These are phyloP conservation scores for Camellia sinensis DNA, from an alignment of 148 eudicot species.

Conservation along the genomic window DNA sequence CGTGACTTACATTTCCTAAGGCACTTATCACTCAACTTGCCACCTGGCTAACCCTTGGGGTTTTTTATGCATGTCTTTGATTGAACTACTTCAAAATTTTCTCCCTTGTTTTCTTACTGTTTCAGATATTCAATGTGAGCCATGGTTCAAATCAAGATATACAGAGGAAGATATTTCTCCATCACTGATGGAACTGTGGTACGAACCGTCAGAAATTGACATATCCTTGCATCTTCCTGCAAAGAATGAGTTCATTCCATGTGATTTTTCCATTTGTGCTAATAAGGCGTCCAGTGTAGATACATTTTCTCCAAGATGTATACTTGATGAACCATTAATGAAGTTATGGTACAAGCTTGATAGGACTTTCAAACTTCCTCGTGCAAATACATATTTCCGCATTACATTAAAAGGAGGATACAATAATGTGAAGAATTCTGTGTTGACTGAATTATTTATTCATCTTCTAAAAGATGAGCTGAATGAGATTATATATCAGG, in stretches of 20 bases:
- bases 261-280: conserved; percentile 70
- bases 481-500: conserved; percentile 93
- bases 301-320: conserved; percentile 59
- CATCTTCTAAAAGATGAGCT: conserved; percentile 87
- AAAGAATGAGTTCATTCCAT: conserved; percentile 83
- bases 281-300: conserved; percentile 35
- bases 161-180: conserved; percentile 72
- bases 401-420: conserved; percentile 72
- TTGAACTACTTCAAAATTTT: conserved; percentile 6
- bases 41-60: too few relatives aligned
- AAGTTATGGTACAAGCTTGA: conserved; percentile 95
- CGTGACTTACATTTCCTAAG: too few relatives aligned
- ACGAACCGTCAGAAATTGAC: conserved; percentile 73
- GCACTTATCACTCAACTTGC: too few relatives aligned
- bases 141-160: conserved; percentile 91
- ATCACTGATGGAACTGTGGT: conserved; percentile 61
- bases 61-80: neutral
- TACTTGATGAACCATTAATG: conserved; percentile 77
- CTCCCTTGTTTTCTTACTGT: conserved; percentile 13
- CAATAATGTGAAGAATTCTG: conserved; percentile 50
- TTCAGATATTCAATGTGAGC: conserved; percentile 63
- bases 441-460: conserved; percentile 86
- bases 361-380: conserved; percentile 80
- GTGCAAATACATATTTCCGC: conserved; percentile 95
- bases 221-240: conserved; percentile 74